A percentile compares a stretch with the other conserved stretches of the same genome.
Conservation (phyloP, 2,329 filamentous ascomycete genomes). For the Xylariaceae sp. region DNA sequence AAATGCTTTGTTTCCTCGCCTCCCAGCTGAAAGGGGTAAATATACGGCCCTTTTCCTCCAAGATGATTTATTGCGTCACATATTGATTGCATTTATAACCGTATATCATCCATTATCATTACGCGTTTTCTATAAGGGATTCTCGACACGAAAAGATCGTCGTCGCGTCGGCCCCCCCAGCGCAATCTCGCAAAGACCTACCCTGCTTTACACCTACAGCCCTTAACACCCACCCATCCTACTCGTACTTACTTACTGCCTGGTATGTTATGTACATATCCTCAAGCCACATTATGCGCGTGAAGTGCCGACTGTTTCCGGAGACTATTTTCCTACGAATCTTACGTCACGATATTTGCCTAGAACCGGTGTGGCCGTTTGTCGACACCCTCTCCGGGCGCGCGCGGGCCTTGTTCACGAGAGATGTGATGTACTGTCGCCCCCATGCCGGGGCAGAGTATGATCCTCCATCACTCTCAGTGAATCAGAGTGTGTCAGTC, state of each 20-base stretch:
- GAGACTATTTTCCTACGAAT: constrained; percentile 1
- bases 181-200: constrained; percentile 18
- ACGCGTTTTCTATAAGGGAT: too few relatives aligned
- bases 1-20: neutral
- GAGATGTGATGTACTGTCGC: too few relatives aligned
- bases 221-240: too few relatives aligned
- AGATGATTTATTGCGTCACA: neutral
- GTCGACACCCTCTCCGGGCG: constrained; percentile 6
- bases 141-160: too few relatives aligned
- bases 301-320: neutral
- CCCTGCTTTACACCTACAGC: neutral
- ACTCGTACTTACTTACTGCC: too few relatives aligned
- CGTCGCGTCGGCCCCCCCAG: neutral
- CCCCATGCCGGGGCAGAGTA: too few relatives aligned
- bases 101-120: neutral
- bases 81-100: neutral
- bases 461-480: neutral
- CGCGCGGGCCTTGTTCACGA: neutral
- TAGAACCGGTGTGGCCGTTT: constrained; percentile 8
- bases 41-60: neutral
- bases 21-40: neutral
- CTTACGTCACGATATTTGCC: constrained; percentile 6
- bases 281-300: constrained; percentile 5
- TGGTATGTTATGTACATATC: neutral
- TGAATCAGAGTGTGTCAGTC: too few relatives aligned